phyloP scores from a whole-genome alignment of 495 filamentous ascomycete genomes.

The Bathelium albidoporum region DNA sequence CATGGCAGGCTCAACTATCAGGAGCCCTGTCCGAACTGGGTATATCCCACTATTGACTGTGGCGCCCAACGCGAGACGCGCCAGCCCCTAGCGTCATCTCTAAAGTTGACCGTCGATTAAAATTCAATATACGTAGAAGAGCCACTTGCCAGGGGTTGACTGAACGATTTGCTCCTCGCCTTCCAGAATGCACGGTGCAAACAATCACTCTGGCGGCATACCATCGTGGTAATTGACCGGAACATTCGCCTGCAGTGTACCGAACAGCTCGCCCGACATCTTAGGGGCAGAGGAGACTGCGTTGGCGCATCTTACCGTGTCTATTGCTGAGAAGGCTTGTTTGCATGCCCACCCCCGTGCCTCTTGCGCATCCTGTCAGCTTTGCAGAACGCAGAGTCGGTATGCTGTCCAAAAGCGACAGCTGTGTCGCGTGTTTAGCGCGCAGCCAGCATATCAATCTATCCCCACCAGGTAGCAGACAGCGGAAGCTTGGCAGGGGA shows the following conservation, averaged over 20 bases:
- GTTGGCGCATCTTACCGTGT: background rate
- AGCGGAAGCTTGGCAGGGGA: too few relatives aligned
- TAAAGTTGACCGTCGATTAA: background rate
- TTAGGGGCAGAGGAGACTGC: background rate
- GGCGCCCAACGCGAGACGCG: background rate
- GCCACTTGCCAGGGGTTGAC: background rate
- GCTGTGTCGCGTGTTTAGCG: background rate
- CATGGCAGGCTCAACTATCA: background rate
- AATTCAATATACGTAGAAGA: conserved; percentile 1
- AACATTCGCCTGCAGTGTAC: background rate
- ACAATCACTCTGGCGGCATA: background rate
- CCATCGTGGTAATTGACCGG: background rate
- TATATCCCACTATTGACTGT: background rate
- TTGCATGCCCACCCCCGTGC: background rate
- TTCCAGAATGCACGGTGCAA: background rate
- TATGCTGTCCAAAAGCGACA: background rate
- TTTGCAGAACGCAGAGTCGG: background rate
- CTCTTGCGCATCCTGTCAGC: background rate
- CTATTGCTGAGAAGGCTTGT: background rate
- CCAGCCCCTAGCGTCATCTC: background rate
- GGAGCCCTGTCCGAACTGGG: background rate
- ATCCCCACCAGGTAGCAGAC: background rate
- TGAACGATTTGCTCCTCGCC: too few relatives aligned
- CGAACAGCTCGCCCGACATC: too few relatives aligned
- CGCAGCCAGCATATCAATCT: background rate